Evolutionary conservation across 2,329 filamentous ascomycete species (phyloP).

Genomic region (Paramyrothecium roridum): DNA sequence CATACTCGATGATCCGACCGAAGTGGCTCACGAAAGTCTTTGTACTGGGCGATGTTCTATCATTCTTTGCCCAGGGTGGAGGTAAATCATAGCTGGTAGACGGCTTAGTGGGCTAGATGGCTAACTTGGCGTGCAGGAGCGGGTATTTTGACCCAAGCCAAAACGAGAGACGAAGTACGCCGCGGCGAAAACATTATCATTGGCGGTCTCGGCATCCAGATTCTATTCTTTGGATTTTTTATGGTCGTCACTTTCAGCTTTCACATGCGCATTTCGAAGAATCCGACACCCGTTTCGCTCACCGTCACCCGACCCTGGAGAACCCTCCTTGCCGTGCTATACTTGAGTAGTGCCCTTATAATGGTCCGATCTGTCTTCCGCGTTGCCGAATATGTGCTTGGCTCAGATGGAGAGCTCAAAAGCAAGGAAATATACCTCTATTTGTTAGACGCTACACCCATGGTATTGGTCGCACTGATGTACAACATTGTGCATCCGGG

Average conservation of each 20-base stretch:
- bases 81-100: constrained; percentile 12
- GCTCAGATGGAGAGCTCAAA: constrained; percentile 28
- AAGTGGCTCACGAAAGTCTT: constrained; percentile 49
- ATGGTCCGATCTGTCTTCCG: constrained; percentile 38
- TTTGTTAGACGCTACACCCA: constrained; percentile 33
- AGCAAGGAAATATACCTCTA: constrained; percentile 31
- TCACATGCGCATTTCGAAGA: constrained; percentile 28
- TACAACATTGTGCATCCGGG: constrained; percentile 23
- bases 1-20: constrained; percentile 36
- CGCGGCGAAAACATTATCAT: constrained; percentile 46
- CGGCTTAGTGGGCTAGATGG: background rate
- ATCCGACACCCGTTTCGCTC: constrained; percentile 11
- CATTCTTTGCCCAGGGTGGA: constrained; percentile 31
- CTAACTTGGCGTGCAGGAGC: constrained; percentile 10
- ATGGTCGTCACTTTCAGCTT: constrained; percentile 43
- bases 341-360: constrained; percentile 28
- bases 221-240: constrained; percentile 53
- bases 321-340: constrained; percentile 22
- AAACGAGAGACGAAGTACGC: constrained; percentile 19
- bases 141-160: constrained; percentile 19
- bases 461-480: constrained; percentile 22
- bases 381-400: constrained; percentile 37
- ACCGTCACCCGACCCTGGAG: constrained; percentile 24
- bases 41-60: constrained; percentile 45
- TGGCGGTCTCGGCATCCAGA: constrained; percentile 50